Evolutionary conservation across 352 stramenopile genomes (phyloP).

Genomic region (Phytopythium cucurbitacearum): DNA sequence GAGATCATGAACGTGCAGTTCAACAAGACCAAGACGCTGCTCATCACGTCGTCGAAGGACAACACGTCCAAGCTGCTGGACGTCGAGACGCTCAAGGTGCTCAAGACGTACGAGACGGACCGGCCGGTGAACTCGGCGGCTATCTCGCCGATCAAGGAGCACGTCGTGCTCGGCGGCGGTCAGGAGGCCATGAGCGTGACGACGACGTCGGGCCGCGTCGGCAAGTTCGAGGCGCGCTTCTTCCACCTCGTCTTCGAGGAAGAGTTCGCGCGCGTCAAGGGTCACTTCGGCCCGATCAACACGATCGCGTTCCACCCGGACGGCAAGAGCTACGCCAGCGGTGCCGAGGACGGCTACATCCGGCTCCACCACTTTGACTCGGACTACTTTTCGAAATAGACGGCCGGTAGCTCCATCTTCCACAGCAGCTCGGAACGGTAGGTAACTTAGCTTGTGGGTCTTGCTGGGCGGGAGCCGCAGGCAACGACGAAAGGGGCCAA

Average conservation of each 20-base stretch:
- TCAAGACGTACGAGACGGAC: conserved; percentile 99
- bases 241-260: conserved; percentile 99
- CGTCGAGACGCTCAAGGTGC: conserved; percentile 91
- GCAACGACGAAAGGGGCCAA: no score
- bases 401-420: background rate
- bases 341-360: conserved; percentile 98
- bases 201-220: conserved; percentile 89
- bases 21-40: conserved; percentile 96
- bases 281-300: conserved; percentile 99
- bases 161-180: conserved; percentile 96
- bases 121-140: conserved; percentile 97
- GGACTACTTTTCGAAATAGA: conserved; percentile 91
- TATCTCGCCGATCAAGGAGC: conserved; percentile 95
- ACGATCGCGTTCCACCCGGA: conserved; percentile 98
- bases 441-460: no score
- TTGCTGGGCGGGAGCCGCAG: no score
- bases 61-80: conserved; percentile 97
- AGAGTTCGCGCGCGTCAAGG: conserved; percentile 98
- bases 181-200: conserved; percentile 99
- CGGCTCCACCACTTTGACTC: conserved; percentile 98
- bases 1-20: conserved; percentile 96
- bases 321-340: conserved; percentile 97
- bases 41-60: conserved; percentile 97
- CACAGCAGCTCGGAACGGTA: no score
- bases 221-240: conserved; percentile 96